Evolutionary conservation across 192 early-diverging fungal species (phyloP).

Genomic region (Backusella tuberculispora): DNA sequence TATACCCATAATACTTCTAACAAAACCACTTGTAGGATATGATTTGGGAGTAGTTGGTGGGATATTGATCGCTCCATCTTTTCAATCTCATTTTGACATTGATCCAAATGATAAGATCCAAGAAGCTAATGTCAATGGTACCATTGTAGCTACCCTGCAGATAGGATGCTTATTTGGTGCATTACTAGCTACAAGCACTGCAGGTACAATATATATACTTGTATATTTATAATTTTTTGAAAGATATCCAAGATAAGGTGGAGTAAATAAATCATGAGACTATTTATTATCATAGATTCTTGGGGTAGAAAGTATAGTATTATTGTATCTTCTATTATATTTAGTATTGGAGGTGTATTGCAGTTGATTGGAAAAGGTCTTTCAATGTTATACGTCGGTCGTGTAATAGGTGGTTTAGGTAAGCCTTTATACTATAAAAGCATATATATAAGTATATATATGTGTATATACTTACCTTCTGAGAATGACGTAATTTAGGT

Average conservation of each 20-base stretch:
- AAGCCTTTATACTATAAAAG: background rate
- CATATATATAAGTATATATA: background rate
- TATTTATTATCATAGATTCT: conserved; percentile 40
- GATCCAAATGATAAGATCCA: conserved; percentile 25
- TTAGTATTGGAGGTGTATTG: conserved; percentile 62
- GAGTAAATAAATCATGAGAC: background rate
- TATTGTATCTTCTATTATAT: conserved; percentile 57
- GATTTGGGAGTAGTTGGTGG: conserved; percentile 28
- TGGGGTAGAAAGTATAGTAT: conserved; percentile 66
- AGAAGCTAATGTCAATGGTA: conserved; percentile 28
- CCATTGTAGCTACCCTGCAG: conserved; percentile 22
- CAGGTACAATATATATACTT: conserved; percentile 14
- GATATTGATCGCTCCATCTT: conserved; percentile 23
- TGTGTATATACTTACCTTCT: background rate
- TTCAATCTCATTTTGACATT: conserved; percentile 28
- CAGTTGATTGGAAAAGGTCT: conserved; percentile 37
- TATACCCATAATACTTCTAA: background rate
- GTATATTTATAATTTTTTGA: background rate
- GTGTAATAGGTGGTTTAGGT: conserved; percentile 53
- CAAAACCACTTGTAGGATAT: conserved; percentile 4
- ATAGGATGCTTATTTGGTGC: conserved; percentile 39
- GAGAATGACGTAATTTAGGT: background rate
- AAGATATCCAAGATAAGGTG: background rate
- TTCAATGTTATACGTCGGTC: conserved; percentile 51
- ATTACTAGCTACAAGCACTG: conserved; percentile 24